Evolutionary conservation across 2,329 filamentous ascomycete species (phyloP).

Genomic region (Epichloe elymi): DNA sequence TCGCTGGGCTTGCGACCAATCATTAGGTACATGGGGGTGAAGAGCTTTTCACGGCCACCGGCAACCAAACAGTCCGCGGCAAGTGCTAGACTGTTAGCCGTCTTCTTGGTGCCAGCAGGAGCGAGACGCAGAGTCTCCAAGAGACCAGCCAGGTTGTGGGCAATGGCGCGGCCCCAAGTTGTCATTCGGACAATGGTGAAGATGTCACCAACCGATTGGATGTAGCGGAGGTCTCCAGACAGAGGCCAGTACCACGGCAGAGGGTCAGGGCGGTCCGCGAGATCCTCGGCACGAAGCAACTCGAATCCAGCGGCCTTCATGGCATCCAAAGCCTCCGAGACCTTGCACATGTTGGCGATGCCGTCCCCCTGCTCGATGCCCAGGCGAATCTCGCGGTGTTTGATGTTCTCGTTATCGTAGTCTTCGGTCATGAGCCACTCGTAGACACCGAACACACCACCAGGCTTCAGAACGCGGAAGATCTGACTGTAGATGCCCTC

Average conservation of each 20-base stretch:
- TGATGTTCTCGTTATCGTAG: constrained; percentile 79
- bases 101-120: constrained; percentile 80
- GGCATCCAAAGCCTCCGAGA: constrained; percentile 66
- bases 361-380: constrained; percentile 89
- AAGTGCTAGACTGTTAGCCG: constrained; percentile 73
- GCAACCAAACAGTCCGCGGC: constrained; percentile 79
- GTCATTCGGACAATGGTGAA: constrained; percentile 84
- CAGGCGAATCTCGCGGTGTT: constrained; percentile 80
- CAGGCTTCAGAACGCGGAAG: constrained; percentile 88
- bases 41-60: constrained; percentile 78
- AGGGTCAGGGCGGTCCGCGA: constrained; percentile 62
- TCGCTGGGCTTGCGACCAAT: constrained; percentile 66
- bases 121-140: constrained; percentile 66
- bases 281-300: constrained; percentile 70
- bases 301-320: constrained; percentile 83
- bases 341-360: constrained; percentile 92
- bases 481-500: constrained; percentile 92
- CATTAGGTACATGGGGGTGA: constrained; percentile 98
- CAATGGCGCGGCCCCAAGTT: constrained; percentile 59
- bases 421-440: constrained; percentile 98
- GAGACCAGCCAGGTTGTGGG: constrained; percentile 63
- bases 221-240: constrained; percentile 71
- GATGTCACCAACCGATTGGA: constrained; percentile 66
- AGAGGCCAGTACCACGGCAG: constrained; percentile 93
- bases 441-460: constrained; percentile 91